Evolutionary conservation across 805 yeast genomes (phyloP).

Genomic region (Lipomyces kockii): DNA sequence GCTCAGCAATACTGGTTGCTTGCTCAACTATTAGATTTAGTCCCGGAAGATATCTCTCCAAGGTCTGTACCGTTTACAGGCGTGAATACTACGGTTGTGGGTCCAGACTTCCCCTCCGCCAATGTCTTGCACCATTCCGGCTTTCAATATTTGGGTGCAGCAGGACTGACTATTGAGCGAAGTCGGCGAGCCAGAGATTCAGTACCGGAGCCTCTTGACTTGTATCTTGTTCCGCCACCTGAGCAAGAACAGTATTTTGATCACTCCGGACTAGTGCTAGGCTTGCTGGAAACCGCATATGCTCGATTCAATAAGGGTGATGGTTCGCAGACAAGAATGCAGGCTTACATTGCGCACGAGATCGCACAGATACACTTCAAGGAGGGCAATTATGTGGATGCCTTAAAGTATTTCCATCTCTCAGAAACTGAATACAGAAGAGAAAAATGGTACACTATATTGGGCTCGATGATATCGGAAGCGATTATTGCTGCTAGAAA

Average conservation of each 20-base stretch:
- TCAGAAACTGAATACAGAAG: constrained; percentile 48
- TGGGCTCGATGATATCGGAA: constrained; percentile 46
- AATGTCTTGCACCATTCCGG: constrained; percentile 37
- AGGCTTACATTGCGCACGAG: constrained; percentile 37
- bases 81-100: constrained; percentile 18
- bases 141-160: constrained; percentile 37
- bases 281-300: constrained; percentile 27
- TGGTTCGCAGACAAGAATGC: constrained; percentile 31
- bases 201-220: constrained; percentile 5
- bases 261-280: constrained; percentile 15
- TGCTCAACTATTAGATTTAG: constrained; percentile 58
- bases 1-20: constrained; percentile 69
- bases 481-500: constrained; percentile 47
- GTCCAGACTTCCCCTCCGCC: constrained; percentile 33
- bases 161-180: constrained; percentile 41
- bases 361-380: constrained; percentile 56
- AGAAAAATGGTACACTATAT: constrained; percentile 51
- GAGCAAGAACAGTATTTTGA: constrained; percentile 25
- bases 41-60: constrained; percentile 53
- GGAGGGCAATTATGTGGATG: constrained; percentile 47
- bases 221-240: constrained; percentile 22
- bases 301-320: constrained; percentile 24
- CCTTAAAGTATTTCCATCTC: constrained; percentile 51
- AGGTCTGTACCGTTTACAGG: constrained; percentile 45
- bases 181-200: not conserved